Percentiles rank a stretch among this genome's conserved stretches.
phyloP scores from a whole-genome alignment of 2,329 filamentous ascomycete genomes.

The Fusarium chaquense region DNA sequence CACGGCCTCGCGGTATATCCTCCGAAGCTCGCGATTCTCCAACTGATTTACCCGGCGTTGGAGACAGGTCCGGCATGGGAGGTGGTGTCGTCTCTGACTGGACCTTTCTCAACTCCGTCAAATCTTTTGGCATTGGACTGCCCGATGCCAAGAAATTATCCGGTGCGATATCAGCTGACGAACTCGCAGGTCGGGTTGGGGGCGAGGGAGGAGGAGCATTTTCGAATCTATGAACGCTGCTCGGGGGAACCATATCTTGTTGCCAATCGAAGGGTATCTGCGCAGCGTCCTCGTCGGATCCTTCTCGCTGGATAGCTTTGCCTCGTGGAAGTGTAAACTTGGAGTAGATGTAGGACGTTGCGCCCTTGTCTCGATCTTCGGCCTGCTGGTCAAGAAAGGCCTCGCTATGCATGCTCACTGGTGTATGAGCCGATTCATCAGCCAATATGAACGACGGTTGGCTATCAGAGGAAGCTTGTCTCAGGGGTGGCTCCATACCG shows the following conservation, averaged over 20 bases:
- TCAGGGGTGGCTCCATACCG: slow-evolving; percentile 66
- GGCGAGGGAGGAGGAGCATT: slow-evolving; percentile 69
- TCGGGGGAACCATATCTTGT: slow-evolving; percentile 59
- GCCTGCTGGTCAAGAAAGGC: slow-evolving; percentile 67
- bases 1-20: slow-evolving; percentile 62
- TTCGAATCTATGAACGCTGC: slow-evolving; percentile 58
- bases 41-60: slow-evolving; percentile 59
- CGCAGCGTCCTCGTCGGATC: slow-evolving; percentile 66
- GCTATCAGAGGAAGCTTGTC: slow-evolving; percentile 75
- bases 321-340: slow-evolving; percentile 88
- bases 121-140: slow-evolving; percentile 58
- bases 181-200: slow-evolving; percentile 70
- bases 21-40: slow-evolving; percentile 61
- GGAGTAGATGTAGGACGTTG: slow-evolving; percentile 85
- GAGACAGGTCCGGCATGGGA: slow-evolving; percentile 57
- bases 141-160: slow-evolving; percentile 53
- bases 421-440: slow-evolving; percentile 75
- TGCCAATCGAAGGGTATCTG: slow-evolving; percentile 73
- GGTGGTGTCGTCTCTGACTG: slow-evolving; percentile 59
- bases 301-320: slow-evolving; percentile 78
- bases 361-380: slow-evolving; percentile 64
- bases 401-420: slow-evolving; percentile 79
- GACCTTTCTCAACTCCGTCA: slow-evolving; percentile 63
- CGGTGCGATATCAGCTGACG: slow-evolving; percentile 56
- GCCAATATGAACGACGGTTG: slow-evolving; percentile 72